Percentiles rank a stretch among this genome's conserved stretches.
These are phyloP conservation scores for Trichothecium roseum DNA, from an alignment of 2,329 filamentous ascomycete species.

Conservation along the genomic window DNA sequence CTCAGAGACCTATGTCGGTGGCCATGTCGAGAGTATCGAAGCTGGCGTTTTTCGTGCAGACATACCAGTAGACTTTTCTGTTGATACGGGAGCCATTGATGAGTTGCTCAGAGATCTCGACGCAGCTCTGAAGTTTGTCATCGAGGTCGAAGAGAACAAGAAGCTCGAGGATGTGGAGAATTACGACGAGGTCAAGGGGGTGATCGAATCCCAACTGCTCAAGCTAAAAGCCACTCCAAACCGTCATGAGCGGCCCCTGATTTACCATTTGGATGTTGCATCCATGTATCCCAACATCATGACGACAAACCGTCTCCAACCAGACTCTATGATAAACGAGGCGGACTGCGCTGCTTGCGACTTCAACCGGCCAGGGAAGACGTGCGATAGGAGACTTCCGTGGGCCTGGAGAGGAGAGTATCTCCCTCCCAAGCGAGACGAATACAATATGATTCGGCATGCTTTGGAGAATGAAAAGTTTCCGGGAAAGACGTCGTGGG, in stretches of 20 bases:
- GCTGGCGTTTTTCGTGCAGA: conserved; percentile 93
- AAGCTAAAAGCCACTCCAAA: conserved; percentile 75
- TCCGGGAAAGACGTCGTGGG: conserved; percentile 65
- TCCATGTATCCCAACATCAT: conserved; percentile 99
- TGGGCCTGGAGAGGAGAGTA: conserved; percentile 99
- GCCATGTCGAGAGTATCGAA: conserved; percentile 98
- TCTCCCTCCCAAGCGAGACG: conserved; percentile 86
- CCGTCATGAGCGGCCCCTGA: conserved; percentile 73
- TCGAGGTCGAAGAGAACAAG: conserved; percentile 76
- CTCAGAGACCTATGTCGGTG: conserved; percentile 95
- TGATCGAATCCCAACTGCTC: conserved; percentile 63
- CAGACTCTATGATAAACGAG: conserved; percentile 97
- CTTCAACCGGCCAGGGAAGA: conserved; percentile 96
- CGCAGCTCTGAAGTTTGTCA: conserved; percentile 78
- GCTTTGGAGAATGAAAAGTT: conserved; percentile 88
- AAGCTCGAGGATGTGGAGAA: conserved; percentile 69
- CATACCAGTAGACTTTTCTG: conserved; percentile 85
- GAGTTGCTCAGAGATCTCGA: conserved; percentile 82
- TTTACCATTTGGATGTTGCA: conserved; percentile 96
- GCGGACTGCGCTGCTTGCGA: conserved; percentile 95
- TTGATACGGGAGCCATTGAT: conserved; percentile 84
- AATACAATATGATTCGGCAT: conserved; percentile 98
- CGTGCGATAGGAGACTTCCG: conserved; percentile 84
- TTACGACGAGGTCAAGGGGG: conserved; percentile 73
- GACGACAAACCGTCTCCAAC: conserved; percentile 96